Evolutionary conservation across 108 stramenopile species (phyloP).

Genomic region (Parietichytrium sp.): DNA sequence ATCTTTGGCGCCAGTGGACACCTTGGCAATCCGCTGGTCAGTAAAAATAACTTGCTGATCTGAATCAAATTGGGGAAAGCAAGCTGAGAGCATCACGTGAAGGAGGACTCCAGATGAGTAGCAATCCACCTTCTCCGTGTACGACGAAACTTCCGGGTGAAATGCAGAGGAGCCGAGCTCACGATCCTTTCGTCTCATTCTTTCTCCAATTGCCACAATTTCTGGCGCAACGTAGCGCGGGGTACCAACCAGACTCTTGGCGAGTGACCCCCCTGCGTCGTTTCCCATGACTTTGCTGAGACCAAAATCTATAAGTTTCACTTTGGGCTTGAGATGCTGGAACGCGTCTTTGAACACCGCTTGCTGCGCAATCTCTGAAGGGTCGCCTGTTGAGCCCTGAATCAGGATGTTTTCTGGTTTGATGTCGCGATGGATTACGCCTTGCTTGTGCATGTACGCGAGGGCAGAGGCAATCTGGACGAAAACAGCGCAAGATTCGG

Average conservation of each 20-base stretch:
- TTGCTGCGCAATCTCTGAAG: constrained; percentile 67
- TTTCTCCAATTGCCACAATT: constrained; percentile 41
- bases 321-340: neutral
- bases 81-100: constrained; percentile 21
- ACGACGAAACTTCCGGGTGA: neutral
- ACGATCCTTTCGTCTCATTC: neutral
- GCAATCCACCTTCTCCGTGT: constrained; percentile 32
- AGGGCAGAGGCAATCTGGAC: constrained; percentile 80
- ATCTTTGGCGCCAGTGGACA: constrained; percentile 1
- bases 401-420: constrained; percentile 92
- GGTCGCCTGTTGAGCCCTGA: constrained; percentile 69
- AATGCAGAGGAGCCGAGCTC: neutral
- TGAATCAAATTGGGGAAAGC: constrained; percentile 28
- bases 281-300: constrained; percentile 37
- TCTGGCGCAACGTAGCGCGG: constrained; percentile 66
- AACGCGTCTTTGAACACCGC: constrained; percentile 23
- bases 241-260: constrained; percentile 58
- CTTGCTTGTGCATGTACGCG: constrained; percentile 78
- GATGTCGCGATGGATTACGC: constrained; percentile 87
- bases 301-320: constrained; percentile 51
- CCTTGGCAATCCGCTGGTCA: constrained; percentile 18
- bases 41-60: constrained; percentile 28
- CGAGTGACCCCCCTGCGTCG: constrained; percentile 8
- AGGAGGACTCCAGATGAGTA: neutral
- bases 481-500: constrained; percentile 52